Evolutionary conservation across 2,329 filamentous ascomycete species (phyloP), one percentile per base, ranked within the genome.

Genomic region (Aspergillus hiratsukae): DNA sequence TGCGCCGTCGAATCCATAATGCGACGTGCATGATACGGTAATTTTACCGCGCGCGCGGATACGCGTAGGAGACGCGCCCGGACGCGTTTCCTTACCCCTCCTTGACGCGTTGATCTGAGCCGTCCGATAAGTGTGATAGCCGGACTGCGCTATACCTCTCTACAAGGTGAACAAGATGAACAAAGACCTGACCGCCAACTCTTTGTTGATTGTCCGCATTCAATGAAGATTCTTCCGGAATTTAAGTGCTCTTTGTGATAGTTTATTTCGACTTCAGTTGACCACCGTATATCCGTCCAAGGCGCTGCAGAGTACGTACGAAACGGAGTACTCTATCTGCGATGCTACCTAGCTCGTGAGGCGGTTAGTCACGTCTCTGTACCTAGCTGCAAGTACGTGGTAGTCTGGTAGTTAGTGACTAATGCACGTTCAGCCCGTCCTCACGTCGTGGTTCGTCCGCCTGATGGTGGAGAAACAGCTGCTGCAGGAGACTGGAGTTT

Each of bases 381-480:
- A 10, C 14, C 43, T 25, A 10, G 14, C 43, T 25, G 19, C 21
- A 27, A 43, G 40, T 43, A 43, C 40, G n/a, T 21, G 40, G 40
- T 19, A 43, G 40, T 43, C 40, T 43, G 40, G 40, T 41, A 46
- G n/a, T 10, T 4, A 46, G 50, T 25, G 43, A 55, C 61, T 64
- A 62, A 64, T 64, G 63, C 63, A 64, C 28, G 61, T 56, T 60
- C 57, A 60, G 57, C 54, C 58, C 60, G 51, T 57, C 51, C 51
- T 27, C 43, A 25, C 43, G 11, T 25, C 43, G 21, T 55, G 57
- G 57, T 61, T 61, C 55, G 55, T 57, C 49, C 40, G 43, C 49
- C 49, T 53, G 52, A 46, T 41, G 48, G 60, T 62, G 61, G 58
- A 59, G 60, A 55, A 57, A 43, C 37, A 55, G 51, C 54, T 60